phyloP scores from a whole-genome alignment of 129 eudicot genomes.

The Escallonia rubra region DNA sequence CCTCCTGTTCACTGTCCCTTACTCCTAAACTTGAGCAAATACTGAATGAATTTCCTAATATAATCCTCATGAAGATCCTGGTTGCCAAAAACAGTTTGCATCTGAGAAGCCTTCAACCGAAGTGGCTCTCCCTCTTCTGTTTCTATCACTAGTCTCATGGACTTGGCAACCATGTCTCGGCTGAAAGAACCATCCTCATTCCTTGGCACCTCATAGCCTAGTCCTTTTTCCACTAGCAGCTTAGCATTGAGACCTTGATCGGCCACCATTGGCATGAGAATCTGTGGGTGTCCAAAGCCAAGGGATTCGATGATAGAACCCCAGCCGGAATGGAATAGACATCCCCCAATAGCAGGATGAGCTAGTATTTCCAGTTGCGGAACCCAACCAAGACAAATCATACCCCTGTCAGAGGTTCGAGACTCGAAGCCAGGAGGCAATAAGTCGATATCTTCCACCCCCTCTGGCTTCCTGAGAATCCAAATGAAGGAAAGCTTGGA shows the following conservation, averaged over 20 bases:
- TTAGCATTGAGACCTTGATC: slow-evolving; percentile 53
- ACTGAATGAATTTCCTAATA: slow-evolving; percentile 19
- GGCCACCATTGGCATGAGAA: slow-evolving; percentile 48
- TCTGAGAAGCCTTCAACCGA: slow-evolving; percentile 28
- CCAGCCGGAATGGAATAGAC: slow-evolving; percentile 60
- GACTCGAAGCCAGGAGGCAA: slow-evolving; percentile 34
- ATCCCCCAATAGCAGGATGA: slow-evolving; percentile 54
- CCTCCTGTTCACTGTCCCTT: neutral
- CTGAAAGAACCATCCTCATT: slow-evolving; percentile 45
- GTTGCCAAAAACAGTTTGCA: slow-evolving; percentile 27
- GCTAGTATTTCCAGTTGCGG: slow-evolving; percentile 51
- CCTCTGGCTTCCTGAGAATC: slow-evolving; percentile 46
- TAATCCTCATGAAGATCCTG: slow-evolving; percentile 28
- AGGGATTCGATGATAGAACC: slow-evolving; percentile 42
- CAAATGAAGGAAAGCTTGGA: slow-evolving; percentile 42
- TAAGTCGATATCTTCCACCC: slow-evolving; percentile 18
- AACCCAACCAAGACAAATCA: slow-evolving; percentile 47
- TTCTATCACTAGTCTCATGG: slow-evolving; percentile 36
- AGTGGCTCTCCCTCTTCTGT: slow-evolving; percentile 26
- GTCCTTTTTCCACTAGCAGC: slow-evolving; percentile 45
- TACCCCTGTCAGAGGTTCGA: slow-evolving; percentile 23
- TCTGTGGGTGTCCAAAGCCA: slow-evolving; percentile 40
- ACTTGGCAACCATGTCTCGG: slow-evolving; percentile 30
- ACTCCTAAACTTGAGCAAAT: neutral
- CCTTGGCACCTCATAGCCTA: slow-evolving; percentile 53